A percentile compares a stretch with the other conserved stretches of the same genome.
These are phyloP conservation scores for Fraxinus sp. DNA, from an alignment of 305 asterid species.

Conservation along the genomic window DNA sequence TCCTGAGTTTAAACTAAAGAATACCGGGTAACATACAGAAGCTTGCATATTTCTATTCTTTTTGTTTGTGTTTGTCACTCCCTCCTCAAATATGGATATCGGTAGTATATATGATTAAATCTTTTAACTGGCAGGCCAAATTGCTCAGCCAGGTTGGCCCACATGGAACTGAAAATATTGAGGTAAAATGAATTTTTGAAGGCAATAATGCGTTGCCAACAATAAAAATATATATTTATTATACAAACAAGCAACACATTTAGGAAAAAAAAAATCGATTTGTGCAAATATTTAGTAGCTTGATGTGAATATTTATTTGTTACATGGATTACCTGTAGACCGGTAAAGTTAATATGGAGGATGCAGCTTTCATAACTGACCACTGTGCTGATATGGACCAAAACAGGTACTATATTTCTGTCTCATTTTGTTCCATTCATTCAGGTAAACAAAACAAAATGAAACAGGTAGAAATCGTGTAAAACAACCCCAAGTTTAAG, in stretches of 20 bases:
- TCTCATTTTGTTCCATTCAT: background rate
- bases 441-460: background rate
- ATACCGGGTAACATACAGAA: background rate
- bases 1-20: background rate
- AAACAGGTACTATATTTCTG: constrained; percentile 19
- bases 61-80: background rate
- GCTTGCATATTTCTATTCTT: background rate
- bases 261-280: background rate
- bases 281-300: background rate
- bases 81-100: background rate
- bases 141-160: constrained; percentile 30
- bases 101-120: background rate
- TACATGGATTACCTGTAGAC: constrained; percentile 6
- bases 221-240: background rate
- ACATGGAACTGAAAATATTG: constrained; percentile 24
- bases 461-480: background rate
- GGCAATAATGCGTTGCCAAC: background rate
- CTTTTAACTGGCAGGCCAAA: constrained; percentile 32
- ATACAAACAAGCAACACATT: background rate
- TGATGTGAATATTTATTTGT: background rate
- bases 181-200: constrained; percentile 29
- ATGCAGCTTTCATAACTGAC: constrained; percentile 20
- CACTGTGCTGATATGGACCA: constrained; percentile 15
- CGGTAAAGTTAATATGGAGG: constrained; percentile 21
- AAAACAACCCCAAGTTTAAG: background rate